These are phyloP conservation scores for Claviceps purpurea DNA, from an alignment of 2,329 filamentous ascomycete genomes.

Conservation along the genomic window DNA sequence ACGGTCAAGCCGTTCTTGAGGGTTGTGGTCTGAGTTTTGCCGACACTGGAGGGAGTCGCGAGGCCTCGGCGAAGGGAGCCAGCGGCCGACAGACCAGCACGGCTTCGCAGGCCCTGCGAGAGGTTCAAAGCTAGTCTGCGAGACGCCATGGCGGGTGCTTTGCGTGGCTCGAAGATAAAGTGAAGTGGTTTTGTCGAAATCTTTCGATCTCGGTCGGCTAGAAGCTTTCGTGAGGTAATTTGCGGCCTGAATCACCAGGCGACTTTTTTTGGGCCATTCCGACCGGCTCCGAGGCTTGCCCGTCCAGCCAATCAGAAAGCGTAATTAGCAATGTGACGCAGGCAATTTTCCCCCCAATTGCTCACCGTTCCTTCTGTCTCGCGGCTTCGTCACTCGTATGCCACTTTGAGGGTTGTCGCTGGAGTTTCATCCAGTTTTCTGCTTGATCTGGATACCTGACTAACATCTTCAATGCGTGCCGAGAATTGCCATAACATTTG, in stretches of 20 bases:
- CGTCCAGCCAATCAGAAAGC: constrained; percentile 20
- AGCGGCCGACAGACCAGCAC: constrained; percentile 68
- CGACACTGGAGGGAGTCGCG: constrained; percentile 67
- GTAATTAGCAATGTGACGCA: constrained; percentile 17
- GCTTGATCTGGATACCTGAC: no score
- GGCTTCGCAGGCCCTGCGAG: constrained; percentile 77
- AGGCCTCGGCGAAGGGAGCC: constrained; percentile 72
- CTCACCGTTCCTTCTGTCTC: background rate
- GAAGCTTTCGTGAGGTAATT: constrained; percentile 32
- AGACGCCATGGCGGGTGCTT: constrained; percentile 68
- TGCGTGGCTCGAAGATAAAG: constrained; percentile 32
- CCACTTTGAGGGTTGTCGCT: no score
- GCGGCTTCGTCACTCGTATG: no score
- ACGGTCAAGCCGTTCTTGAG: constrained; percentile 97
- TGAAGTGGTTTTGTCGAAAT: constrained; percentile 48
- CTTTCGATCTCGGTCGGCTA: constrained; percentile 31
- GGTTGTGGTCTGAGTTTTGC: constrained; percentile 91
- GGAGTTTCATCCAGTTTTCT: background rate
- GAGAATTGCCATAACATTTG: no score
- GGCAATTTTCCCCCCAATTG: background rate
- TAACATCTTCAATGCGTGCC: no score
- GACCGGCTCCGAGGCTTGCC: constrained; percentile 26
- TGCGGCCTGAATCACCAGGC: constrained; percentile 25
- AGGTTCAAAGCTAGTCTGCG: constrained; percentile 94
- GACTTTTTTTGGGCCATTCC: constrained; percentile 23